Evolutionary conservation across 2,329 filamentous ascomycete species (phyloP), one percentile per base, ranked within the genome.

Genomic region (Fusarium mundagurra): DNA sequence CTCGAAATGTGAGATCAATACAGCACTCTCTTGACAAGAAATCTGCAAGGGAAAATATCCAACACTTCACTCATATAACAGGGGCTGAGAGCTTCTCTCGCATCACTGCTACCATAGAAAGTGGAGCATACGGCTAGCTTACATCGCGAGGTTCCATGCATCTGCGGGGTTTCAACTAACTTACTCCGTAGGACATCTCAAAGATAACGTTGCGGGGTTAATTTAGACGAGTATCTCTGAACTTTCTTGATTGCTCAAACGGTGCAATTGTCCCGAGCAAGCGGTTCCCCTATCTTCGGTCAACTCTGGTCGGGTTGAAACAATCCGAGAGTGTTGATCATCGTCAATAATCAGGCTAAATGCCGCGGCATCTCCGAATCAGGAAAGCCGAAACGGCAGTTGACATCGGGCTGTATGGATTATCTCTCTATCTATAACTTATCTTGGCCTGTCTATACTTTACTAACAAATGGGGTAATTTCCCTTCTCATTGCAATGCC

Each of bases 31-130:
- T 22, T 22, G 8, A 4, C 5, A 38, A 6, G 0, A n/a, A 29
- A 22, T 2, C 38, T 2, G 2, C 4, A 12, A 13, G 10, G 24
- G 0, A 34, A 4, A 2, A 24, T 14, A 34, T 3, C 4, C 22
- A 5, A 34, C 8, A 6, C 8, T 5, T 34, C 34, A 0, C 51
- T 38, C 20, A 38, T 29, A 38, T 38, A 38, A 29, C 24, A 10
- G n/a, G n/a, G n/a, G n/a, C n/a, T n/a, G n/a, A n/a, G 24, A 29
- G 10, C n/a, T 14, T n/a, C 18, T 38, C 18, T 24, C 9, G 1
- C n/a, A n/a, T 6, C 8, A 36, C n/a, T 38, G 34, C 24, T 54
- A 5, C 33, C 12, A 17, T 22, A 0, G 33, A 27, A 13, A 29
- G 51, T 27, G 51, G 51, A 54, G 51, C 34, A 17, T 13, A 5